These are phyloP conservation scores for Yarrowia hollandica DNA, from an alignment of 805 yeast species.

Conservation along the genomic window DNA sequence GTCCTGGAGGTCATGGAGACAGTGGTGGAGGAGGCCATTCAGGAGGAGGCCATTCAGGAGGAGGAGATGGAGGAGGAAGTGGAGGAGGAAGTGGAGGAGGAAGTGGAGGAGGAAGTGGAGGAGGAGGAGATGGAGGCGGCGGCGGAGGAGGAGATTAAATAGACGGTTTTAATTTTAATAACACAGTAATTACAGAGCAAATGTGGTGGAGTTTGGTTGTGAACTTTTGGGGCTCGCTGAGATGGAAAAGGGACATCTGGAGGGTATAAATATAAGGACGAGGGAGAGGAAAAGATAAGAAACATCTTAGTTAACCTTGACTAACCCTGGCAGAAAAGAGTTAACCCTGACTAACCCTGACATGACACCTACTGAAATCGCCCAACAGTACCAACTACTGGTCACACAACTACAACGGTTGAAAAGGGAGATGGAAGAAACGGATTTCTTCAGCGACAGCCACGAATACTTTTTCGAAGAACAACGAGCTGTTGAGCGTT, in stretches of 20 bases:
- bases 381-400: neutral
- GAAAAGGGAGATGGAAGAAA: neutral
- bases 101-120: neutral
- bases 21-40: neutral
- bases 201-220: no score
- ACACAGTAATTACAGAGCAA: neutral
- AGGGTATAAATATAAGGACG: neutral
- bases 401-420: neutral
- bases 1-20: neutral
- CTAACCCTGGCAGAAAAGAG: no score
- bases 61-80: neutral
- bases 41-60: neutral
- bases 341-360: no score
- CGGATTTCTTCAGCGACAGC: neutral
- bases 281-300: no score
- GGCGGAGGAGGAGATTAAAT: neutral
- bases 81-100: conserved; percentile 1
- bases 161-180: neutral
- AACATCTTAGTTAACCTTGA: no score
- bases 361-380: neutral
- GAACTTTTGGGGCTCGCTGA: no score
- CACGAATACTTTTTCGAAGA: neutral
- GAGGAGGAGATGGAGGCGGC: neutral
- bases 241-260: neutral
- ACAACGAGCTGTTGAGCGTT: neutral